Evolutionary conservation across 2,329 filamentous ascomycete genomes (phyloP).

Genomic region (Alternaria sp.): DNA sequence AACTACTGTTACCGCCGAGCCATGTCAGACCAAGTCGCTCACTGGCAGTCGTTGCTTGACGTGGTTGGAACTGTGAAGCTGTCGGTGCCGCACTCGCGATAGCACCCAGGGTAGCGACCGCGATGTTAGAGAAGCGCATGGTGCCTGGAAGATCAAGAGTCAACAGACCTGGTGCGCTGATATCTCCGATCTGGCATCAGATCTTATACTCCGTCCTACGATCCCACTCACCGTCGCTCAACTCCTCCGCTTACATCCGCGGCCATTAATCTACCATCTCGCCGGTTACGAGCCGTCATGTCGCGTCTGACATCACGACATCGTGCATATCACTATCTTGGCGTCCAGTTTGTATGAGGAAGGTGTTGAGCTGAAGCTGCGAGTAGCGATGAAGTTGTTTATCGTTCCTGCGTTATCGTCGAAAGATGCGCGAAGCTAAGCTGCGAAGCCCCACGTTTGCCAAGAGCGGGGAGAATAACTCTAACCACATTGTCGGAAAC

Average conservation of each 20-base stretch:
- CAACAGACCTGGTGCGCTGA: background rate
- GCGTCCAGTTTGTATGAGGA: background rate
- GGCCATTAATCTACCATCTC: background rate
- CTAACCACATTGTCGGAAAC: background rate
- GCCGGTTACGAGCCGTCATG: background rate
- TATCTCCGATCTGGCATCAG: too few relatives aligned
- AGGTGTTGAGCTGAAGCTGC: background rate
- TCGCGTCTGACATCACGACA: background rate
- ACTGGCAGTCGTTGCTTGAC: constrained; percentile 28
- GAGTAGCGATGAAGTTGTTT: background rate
- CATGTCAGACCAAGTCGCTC: constrained; percentile 33
- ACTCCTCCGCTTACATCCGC: background rate
- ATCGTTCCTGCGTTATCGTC: constrained; percentile 3
- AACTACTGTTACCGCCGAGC: constrained; percentile 32
- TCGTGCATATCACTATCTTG: background rate
- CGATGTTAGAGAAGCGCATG: background rate
- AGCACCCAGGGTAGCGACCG: background rate
- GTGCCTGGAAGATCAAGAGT: background rate
- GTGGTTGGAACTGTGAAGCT: background rate
- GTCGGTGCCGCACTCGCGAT: background rate
- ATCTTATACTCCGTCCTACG: background rate
- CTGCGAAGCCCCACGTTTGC: background rate
- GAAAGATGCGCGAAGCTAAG: background rate
- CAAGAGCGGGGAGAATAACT: background rate
- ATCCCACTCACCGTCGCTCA: background rate